A percentile compares a stretch with the other conserved stretches of the same genome.
Evolutionary conservation across 108 stramenopile species (phyloP).

Genomic region (Ochromonas danica): DNA sequence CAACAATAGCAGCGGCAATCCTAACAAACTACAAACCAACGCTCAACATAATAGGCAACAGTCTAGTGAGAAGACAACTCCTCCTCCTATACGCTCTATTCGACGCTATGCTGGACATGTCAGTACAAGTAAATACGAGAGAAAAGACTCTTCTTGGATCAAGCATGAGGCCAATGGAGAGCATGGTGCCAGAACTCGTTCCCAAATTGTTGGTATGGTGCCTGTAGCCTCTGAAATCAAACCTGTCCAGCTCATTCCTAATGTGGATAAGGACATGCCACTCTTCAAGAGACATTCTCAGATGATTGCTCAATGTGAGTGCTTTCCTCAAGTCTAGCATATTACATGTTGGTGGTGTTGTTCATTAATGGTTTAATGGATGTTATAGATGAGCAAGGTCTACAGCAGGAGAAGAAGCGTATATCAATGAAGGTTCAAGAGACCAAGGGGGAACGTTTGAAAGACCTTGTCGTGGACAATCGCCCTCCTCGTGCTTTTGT

Average conservation of each 20-base stretch:
- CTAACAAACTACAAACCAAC: neutral
- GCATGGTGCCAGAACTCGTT: no score
- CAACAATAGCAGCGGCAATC: neutral
- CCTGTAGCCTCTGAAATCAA: neutral
- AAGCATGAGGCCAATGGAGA: no score
- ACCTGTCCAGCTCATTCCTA: neutral
- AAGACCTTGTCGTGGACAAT: no score
- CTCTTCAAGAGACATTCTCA: neutral
- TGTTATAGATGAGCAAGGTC: constrained; percentile 17
- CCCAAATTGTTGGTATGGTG: neutral
- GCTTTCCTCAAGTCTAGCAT: neutral
- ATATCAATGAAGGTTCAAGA: neutral
- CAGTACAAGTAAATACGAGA: no score
- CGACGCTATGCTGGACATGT: no score
- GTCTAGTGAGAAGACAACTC: no score
- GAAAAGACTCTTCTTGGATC: neutral
- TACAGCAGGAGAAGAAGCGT: constrained; percentile 13
- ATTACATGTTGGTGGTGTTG: neutral
- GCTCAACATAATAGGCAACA: no score
- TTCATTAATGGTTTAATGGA: neutral
- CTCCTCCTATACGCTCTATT: no score
- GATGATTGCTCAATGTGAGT: constrained; percentile 1
- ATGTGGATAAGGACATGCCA: constrained; percentile 1
- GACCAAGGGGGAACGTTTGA: neutral
- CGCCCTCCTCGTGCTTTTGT: no score